phyloP scores from a whole-genome alignment of 31 red algal genomes.

The Endocladia muricata region DNA sequence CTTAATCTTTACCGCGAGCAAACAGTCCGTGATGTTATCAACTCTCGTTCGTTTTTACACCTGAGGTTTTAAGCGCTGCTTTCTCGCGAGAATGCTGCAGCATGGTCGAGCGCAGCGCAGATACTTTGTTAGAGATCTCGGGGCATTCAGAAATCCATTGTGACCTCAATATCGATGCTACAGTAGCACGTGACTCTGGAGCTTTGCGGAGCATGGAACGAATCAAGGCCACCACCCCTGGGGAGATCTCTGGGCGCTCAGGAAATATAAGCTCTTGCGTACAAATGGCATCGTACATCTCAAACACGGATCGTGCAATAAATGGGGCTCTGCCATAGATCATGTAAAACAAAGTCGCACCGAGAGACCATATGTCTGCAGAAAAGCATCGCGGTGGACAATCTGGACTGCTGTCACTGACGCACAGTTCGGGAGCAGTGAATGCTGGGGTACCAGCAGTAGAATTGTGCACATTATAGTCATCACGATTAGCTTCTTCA shows the following conservation, averaged over 20 bases:
- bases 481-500: too few species aligned
- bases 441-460: slow-evolving; percentile 89
- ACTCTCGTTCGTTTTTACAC: too few species aligned
- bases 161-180: slow-evolving; percentile 58
- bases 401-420: slow-evolving; percentile 72
- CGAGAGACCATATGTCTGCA: slow-evolving; percentile 92
- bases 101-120: slow-evolving; percentile 1
- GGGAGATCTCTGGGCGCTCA: slow-evolving; percentile 68
- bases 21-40: too few species aligned
- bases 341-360: slow-evolving; percentile 89
- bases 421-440: slow-evolving; percentile 90
- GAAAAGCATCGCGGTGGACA: slow-evolving; percentile 65
- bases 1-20: too few species aligned
- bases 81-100: too few species aligned
- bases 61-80: too few species aligned
- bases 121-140: slow-evolving; percentile 11
- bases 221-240: slow-evolving; percentile 72
- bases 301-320: slow-evolving; percentile 80
- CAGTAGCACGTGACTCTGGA: slow-evolving; percentile 55
- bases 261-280: slow-evolving; percentile 76
- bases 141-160: slow-evolving; percentile 70
- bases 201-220: slow-evolving; percentile 78
- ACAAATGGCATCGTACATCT: slow-evolving; percentile 91
- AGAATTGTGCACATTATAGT: slow-evolving; percentile 23
- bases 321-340: slow-evolving; percentile 83